A percentile compares a stretch with the other conserved stretches of the same genome.
Evolutionary conservation across 1,284 basidiomycete species (phyloP).

Genomic region (Rhodotorula sp.): DNA sequence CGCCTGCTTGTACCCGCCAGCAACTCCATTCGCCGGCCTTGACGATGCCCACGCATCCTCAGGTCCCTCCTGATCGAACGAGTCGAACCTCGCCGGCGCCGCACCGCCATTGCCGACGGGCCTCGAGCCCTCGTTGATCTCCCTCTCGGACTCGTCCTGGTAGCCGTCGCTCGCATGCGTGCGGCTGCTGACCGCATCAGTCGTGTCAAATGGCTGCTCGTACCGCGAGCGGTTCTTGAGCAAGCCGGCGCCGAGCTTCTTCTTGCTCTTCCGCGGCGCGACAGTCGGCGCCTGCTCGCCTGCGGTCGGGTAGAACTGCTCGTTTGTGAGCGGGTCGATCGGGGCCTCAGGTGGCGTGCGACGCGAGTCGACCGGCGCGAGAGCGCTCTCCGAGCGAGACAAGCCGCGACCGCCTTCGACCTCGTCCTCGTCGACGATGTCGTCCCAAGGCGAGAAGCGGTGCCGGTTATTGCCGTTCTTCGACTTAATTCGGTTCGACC

Average conservation of each 20-base stretch:
- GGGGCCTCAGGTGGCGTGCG: background rate
- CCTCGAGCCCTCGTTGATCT: slow-evolving; percentile 31
- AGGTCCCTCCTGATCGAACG: slow-evolving; percentile 34
- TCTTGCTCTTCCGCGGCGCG: slow-evolving; percentile 17
- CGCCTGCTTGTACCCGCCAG: background rate
- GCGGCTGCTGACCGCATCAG: slow-evolving; percentile 11
- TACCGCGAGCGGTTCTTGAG: slow-evolving; percentile 32
- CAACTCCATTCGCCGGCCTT: background rate
- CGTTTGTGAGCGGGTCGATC: slow-evolving; percentile 33
- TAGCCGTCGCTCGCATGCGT: slow-evolving; percentile 25
- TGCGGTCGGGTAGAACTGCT: slow-evolving; percentile 31
- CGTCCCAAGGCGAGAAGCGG: slow-evolving; percentile 35
- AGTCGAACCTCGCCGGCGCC: slow-evolving; percentile 24
- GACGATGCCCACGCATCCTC: slow-evolving; percentile 30
- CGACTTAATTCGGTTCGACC: background rate
- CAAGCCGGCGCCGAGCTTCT: slow-evolving; percentile 27
- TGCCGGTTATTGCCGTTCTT: background rate
- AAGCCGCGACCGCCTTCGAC: slow-evolving; percentile 32
- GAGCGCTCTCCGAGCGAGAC: slow-evolving; percentile 9
- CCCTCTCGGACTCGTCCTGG: slow-evolving; percentile 41
- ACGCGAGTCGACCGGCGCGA: slow-evolving; percentile 3
- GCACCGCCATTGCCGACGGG: background rate
- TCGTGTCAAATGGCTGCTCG: slow-evolving; percentile 29
- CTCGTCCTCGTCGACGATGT: slow-evolving; percentile 32
- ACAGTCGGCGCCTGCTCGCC: slow-evolving; percentile 1